Percentiles rank a stretch among this genome's conserved stretches.
Conservation (phyloP, 805 yeast species). For the Hanseniaspora valbyensis region DNA sequence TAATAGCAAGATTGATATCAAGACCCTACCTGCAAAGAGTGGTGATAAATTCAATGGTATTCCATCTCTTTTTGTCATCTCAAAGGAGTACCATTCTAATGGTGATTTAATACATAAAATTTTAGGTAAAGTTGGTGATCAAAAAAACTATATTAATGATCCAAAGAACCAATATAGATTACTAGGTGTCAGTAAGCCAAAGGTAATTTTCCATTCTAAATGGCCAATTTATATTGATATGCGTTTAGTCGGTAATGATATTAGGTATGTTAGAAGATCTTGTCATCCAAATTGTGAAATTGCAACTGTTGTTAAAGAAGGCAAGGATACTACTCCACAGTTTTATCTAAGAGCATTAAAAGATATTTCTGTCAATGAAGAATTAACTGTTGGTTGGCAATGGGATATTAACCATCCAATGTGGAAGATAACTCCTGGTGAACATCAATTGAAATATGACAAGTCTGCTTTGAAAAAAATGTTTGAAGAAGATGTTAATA, state of each 20-base stretch:
- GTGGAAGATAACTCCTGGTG: slow-evolving; percentile 37
- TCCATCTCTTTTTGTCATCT: slow-evolving; percentile 53
- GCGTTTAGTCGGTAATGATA: slow-evolving; percentile 63
- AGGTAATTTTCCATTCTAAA: slow-evolving; percentile 45
- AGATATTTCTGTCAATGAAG: slow-evolving; percentile 53
- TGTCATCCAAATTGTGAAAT: slow-evolving; percentile 69
- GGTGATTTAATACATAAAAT: slow-evolving; percentile 49
- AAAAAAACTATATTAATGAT: slow-evolving; percentile 51
- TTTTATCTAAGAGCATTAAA: slow-evolving; percentile 48
- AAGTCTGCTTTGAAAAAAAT: slow-evolving; percentile 13
- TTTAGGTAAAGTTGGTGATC: slow-evolving; percentile 62
- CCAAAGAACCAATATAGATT: slow-evolving; percentile 64
- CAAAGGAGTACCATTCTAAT: slow-evolving; percentile 31
- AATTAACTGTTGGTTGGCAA: slow-evolving; percentile 72
- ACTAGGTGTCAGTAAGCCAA: slow-evolving; percentile 59
- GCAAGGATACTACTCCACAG: slow-evolving; percentile 31
- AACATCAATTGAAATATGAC: slow-evolving; percentile 23
- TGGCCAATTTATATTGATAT: slow-evolving; percentile 64
- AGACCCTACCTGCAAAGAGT: slow-evolving; percentile 40
- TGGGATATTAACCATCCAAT: slow-evolving; percentile 81
- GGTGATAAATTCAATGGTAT: slow-evolving; percentile 48
- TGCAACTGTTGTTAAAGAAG: slow-evolving; percentile 33
- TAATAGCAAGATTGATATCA: slow-evolving; percentile 34
- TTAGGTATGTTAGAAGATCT: slow-evolving; percentile 64
- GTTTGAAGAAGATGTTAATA: slow-evolving; percentile 15